Base-by-base conservation (phyloP, 495 filamentous ascomycete genomes). In the Beverwykella pulmonaria region DNA sequence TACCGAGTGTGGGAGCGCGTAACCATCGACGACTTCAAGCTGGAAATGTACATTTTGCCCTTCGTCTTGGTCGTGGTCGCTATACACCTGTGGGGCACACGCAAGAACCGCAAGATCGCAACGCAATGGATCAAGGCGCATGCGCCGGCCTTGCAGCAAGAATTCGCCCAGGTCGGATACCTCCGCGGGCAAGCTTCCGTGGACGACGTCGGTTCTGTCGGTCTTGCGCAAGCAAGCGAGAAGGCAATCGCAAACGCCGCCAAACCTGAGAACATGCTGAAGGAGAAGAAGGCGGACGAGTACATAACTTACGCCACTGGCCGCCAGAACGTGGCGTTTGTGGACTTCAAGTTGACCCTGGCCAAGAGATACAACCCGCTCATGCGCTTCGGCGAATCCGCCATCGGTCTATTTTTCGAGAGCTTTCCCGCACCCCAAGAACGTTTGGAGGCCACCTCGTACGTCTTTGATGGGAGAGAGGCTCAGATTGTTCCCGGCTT, bases 1-100 rank as follows among this genome's bases (percentile, higher is more conserved):
- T 98, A 98, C 79, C 90, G 92, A 36, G 81, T 98, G 29, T 94
- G 93, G 84, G 93, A 98, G 84, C 91, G 94, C 68, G 83, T 90
- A 68, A 85, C 83, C 12, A 80, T 88, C 53, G 79, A 78, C 67
- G 94, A 98, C 72, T 98, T 98, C 82, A 84, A 87, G 77, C 82
- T 88, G 73, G 94, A 98, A 80, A 87, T 90, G 48, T 79, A 93
- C 76, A 89, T 98, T 71, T 79, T 94, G 53, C 82, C 84, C 14
- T 82, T 91, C 68, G 84, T 97, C 66, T 69, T 87, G 25, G 59
- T 94, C 34, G 82, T 97, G 56, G 80, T 96, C 50, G 76, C 86
- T 27, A 81, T 95, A 56, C 92, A 98, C 72, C 73, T 94, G 75
- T 90, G 92, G 85, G 94, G 94, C 46, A 86, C 88, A 44, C 82